Conservation (phyloP, 2,329 filamentous ascomycete genomes). For the Colletotrichum sp. region DNA sequence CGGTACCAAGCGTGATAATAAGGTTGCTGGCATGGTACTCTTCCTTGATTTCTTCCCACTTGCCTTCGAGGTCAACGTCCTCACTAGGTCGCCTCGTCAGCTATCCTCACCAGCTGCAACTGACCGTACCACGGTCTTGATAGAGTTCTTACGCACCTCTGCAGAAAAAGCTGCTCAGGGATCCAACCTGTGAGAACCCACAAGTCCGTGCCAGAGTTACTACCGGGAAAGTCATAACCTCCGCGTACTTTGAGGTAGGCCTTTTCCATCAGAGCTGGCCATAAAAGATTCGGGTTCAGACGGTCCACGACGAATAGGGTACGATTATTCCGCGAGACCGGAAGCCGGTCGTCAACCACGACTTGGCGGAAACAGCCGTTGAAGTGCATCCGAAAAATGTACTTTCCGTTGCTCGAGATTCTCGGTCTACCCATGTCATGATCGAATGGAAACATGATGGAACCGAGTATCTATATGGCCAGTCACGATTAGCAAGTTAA, state of each 20-base stretch:
- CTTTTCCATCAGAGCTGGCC: constrained; percentile 94
- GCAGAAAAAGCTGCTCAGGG: constrained; percentile 91
- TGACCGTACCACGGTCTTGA: not conserved
- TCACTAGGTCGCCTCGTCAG: constrained; percentile 54
- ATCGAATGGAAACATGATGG: constrained; percentile 79
- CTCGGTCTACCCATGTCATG: constrained; percentile 58
- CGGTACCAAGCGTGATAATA: constrained; percentile 88
- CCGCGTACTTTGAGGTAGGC: constrained; percentile 95
- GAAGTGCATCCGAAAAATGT: constrained; percentile 91
- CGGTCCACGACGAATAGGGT: constrained; percentile 88
- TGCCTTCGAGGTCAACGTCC: constrained; percentile 74
- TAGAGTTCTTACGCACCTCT: constrained; percentile 55
- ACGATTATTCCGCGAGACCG: constrained; percentile 74
- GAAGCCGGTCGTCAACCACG: constrained; percentile 86
- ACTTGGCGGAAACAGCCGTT: constrained; percentile 92
- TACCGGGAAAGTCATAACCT: constrained; percentile 96
- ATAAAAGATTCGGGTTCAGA: constrained; percentile 79
- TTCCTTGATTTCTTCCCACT: constrained; percentile 79
- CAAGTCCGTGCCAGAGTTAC: constrained; percentile 94
- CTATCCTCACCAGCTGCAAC: not conserved
- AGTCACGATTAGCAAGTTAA: not conserved
- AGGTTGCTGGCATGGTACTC: constrained; percentile 82
- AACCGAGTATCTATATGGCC: constrained; percentile 66
- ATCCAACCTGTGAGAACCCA: constrained; percentile 96
- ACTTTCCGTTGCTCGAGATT: constrained; percentile 82